phyloP scores from a whole-genome alignment of 2,329 filamentous ascomycete genomes.

The Aspergillus texensis region DNA sequence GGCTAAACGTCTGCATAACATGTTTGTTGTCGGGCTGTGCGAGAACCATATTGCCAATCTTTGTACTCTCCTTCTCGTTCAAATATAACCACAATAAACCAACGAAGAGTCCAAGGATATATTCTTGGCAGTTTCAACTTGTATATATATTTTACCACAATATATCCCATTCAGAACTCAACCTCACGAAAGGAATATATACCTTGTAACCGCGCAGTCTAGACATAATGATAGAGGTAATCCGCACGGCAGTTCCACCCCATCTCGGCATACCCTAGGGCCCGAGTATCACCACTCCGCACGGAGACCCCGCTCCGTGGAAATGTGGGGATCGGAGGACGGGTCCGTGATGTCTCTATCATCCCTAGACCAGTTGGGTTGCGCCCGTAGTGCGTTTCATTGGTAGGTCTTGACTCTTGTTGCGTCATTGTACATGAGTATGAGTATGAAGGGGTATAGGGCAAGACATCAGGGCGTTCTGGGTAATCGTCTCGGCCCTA shows the following conservation, averaged over 20 bases:
- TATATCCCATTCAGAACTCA: neutral
- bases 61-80: neutral
- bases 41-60: slow-evolving; percentile 27
- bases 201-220: neutral
- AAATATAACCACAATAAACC: neutral
- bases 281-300: neutral
- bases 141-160: neutral
- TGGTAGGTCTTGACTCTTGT: neutral
- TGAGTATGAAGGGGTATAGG: too few species aligned
- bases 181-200: too few species aligned
- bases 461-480: too few species aligned
- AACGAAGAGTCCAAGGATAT: neutral
- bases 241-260: neutral
- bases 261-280: neutral
- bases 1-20: slow-evolving; percentile 32
- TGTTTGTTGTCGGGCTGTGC: slow-evolving; percentile 21
- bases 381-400: too few species aligned
- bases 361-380: neutral
- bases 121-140: too few species aligned
- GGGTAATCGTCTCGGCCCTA: too few species aligned
- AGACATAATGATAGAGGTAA: neutral
- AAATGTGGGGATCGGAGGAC: neutral
- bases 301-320: neutral
- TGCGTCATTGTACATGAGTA: neutral
- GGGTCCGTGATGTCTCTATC: neutral